A percentile compares a stretch with the other conserved stretches of the same genome.
Evolutionary conservation across 2,329 filamentous ascomycete genomes (phyloP).

Genomic region (Colletotrichum salicis): DNA sequence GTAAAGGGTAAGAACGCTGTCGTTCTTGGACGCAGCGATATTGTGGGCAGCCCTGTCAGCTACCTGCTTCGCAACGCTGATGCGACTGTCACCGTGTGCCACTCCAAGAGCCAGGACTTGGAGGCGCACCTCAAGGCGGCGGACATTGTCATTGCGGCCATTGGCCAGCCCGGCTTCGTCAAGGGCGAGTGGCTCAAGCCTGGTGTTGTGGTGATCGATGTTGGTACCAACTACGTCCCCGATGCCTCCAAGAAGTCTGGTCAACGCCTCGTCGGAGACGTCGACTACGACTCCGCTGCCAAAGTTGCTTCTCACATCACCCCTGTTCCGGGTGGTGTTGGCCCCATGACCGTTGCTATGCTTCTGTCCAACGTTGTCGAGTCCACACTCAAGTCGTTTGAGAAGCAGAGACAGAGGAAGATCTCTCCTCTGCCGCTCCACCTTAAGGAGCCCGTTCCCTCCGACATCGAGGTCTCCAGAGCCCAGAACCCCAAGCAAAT

Average conservation of each 20-base stretch:
- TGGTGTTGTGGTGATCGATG: conserved; percentile 95
- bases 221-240: conserved; percentile 95
- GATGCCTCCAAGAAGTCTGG: conserved; percentile 93
- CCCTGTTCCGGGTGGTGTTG: conserved; percentile 94
- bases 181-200: conserved; percentile 96
- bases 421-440: conserved; percentile 87
- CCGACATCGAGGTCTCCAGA: conserved; percentile 92
- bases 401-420: conserved; percentile 81
- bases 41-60: conserved; percentile 96
- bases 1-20: conserved; percentile 92
- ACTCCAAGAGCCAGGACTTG: conserved; percentile 84
- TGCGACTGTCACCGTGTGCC: conserved; percentile 95
- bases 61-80: conserved; percentile 95
- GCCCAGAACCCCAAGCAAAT: conserved; percentile 93
- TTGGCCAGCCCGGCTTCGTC: conserved; percentile 87
- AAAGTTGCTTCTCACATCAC: conserved; percentile 94
- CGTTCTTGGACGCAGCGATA: conserved; percentile 93
- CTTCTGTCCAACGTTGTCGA: conserved; percentile 94
- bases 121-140: conserved; percentile 81
- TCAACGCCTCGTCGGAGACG: conserved; percentile 91
- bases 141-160: conserved; percentile 91
- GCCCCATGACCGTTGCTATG: conserved; percentile 99
- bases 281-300: conserved; percentile 86
- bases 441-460: conserved; percentile 84
- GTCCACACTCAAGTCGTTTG: conserved; percentile 83